Evolutionary conservation across 495 filamentous ascomycete species (phyloP).

Genomic region (Schizothecium vesticola): DNA sequence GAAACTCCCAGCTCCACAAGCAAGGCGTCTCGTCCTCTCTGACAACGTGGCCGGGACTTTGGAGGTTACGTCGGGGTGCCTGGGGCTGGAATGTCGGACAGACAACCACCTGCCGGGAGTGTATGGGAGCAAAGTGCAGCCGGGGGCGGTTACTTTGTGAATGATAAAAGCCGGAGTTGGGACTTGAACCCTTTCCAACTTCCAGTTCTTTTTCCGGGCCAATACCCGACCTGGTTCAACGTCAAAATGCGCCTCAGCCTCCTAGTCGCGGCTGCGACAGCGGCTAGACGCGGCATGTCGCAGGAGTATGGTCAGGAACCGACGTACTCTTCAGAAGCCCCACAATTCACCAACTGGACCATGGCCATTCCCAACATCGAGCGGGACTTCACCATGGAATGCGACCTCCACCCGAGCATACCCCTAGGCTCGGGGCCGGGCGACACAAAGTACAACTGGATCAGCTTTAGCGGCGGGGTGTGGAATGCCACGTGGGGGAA

Average conservation of each 20-base stretch:
- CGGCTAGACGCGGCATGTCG: background rate
- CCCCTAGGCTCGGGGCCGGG: background rate
- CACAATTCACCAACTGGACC: background rate
- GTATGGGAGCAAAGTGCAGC: background rate
- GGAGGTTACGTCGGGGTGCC: background rate
- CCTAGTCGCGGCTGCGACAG: background rate
- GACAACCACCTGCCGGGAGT: background rate
- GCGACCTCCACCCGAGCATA: background rate
- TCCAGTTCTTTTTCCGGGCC: background rate
- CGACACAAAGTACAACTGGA: background rate
- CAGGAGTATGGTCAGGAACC: background rate
- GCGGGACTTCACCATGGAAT: background rate
- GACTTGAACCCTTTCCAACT: background rate
- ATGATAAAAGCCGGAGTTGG: background rate
- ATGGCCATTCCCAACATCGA: background rate
- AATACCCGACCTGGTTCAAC: background rate
- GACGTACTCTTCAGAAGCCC: background rate
- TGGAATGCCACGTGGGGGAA: background rate
- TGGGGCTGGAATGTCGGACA: background rate
- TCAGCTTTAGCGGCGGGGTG: background rate
- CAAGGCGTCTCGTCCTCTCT: background rate
- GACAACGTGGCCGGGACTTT: background rate
- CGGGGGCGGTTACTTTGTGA: background rate
- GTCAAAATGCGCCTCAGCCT: background rate
- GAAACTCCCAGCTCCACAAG: background rate